Base-by-base conservation (phyloP, 345 rosid genomes). In the Rhodomyrtus tomentosa region DNA sequence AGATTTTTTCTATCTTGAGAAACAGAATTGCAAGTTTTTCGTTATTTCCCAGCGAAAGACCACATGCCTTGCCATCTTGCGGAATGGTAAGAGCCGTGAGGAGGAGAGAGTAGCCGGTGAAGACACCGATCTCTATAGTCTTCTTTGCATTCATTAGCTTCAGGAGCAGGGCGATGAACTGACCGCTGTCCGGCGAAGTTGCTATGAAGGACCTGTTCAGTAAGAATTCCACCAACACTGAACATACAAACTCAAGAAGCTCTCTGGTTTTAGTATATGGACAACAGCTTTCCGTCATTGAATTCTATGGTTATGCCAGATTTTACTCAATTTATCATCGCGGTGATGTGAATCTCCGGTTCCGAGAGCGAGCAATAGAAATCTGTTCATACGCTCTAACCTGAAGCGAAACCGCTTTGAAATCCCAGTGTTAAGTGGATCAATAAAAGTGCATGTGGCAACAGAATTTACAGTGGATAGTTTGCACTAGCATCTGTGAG, bases 51-150 rank as follows among this genome's bases (percentile, higher is more conserved):
- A n/a, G n/a, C n/a, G n/a, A n/a, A n/a, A n/a, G n/a, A n/a, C n/a
- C n/a, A n/a, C n/a, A n/a, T n/a, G n/a, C n/a, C n/a, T n/a, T n/a
- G n/a, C n/a, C n/a, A 81, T 95, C 95, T 4, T 91, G 88, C 2
- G 95, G 96, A 79, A 95, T 85, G 6, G 92, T 87, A 80, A 93
- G 95, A 62, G 95, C 98, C 42, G 95, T 91, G 73, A 91, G 93
- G 72, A 94, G 95, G 85, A 93, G 95, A 82, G 98, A 93, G 85
- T 95, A 95, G 25, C 98, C 94, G 53, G 95, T 94, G 91, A 87
- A 94, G 86, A 93, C 95, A 36, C 96, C 96, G 42, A 95, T 49
- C 83, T 95, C 93, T n/a, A 93, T 95, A 0, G 94, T 93, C 80
- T 85, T 92, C 49, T 87, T 93, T 1, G 95, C 93, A 84, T 95